A percentile compares a stretch with the other conserved stretches of the same genome.
phyloP scores from a whole-genome alignment of 345 rosid genomes.

The Melaleuca alternifolia region DNA sequence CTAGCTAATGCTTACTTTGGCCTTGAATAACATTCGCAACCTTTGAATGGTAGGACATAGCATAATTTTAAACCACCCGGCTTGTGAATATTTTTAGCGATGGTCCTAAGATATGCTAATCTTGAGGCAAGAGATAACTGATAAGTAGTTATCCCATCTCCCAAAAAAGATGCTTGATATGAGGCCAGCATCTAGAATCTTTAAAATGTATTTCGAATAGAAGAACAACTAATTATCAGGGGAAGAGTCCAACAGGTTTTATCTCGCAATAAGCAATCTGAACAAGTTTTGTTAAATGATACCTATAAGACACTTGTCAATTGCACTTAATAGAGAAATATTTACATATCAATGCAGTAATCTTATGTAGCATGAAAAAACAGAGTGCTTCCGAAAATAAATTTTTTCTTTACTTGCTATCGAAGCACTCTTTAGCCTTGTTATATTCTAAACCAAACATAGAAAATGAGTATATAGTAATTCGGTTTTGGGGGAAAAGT shows the following conservation, averaged over 20 bases:
- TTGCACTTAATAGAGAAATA: accelerated
- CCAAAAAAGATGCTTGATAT: too few relatives aligned
- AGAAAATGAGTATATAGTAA: neutral
- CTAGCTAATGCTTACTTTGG: neutral
- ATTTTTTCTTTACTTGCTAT: neutral
- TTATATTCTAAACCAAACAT: neutral
- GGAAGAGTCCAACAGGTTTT: neutral
- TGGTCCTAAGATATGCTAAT: neutral
- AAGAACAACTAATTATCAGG: too few relatives aligned
- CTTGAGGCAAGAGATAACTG: too few relatives aligned
- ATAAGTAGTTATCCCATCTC: neutral
- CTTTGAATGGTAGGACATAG: neutral
- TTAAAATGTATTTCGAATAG: too few relatives aligned
- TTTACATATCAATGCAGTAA: neutral
- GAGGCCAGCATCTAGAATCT: too few relatives aligned
- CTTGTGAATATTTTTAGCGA: neutral
- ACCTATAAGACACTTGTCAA: accelerated
- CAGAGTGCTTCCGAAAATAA: neutral
- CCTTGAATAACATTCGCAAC: neutral
- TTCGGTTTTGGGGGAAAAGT: neutral
- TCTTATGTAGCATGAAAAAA: accelerated
- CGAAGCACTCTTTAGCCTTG: neutral
- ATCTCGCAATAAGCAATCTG: accelerated
- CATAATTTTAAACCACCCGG: neutral
- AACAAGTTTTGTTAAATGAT: accelerated